phyloP scores from a whole-genome alignment of 148 eudicot species.

The Hydrangea macrophylla region DNA sequence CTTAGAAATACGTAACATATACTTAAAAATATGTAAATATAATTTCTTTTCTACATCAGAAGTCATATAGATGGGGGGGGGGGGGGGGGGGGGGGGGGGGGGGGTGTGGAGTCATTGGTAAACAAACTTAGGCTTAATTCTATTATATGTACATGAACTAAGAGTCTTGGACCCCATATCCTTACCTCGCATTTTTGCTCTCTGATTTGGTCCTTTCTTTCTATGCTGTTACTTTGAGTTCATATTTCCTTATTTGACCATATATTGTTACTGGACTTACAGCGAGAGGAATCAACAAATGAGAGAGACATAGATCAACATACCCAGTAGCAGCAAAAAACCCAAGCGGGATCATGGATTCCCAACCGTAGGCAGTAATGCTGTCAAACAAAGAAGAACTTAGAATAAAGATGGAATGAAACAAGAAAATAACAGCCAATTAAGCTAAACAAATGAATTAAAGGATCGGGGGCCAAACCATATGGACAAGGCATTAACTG shows the following conservation, averaged over 20 bases:
- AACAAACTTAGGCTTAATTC: too few relatives aligned
- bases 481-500: slow-evolving; percentile 35
- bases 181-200: too few relatives aligned
- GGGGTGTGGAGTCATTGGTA: too few relatives aligned
- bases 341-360: slow-evolving; percentile 25
- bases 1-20: too few relatives aligned
- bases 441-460: background rate
- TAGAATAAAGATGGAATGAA: background rate
- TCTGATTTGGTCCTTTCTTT: background rate
- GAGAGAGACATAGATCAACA: background rate
- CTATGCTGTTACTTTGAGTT: background rate
- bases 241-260: background rate
- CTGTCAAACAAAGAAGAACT: slow-evolving; percentile 4
- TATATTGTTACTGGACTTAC: background rate
- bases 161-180: too few relatives aligned
- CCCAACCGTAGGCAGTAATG: slow-evolving; percentile 17
- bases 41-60: too few relatives aligned
- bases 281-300: background rate
- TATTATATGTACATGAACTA: too few relatives aligned
- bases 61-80: too few relatives aligned
- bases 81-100: too few relatives aligned
- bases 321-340: slow-evolving; percentile 25
- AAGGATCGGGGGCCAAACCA: slow-evolving; percentile 17
- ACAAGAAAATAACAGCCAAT: background rate
- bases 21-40: too few relatives aligned